phyloP scores from a whole-genome alignment of 148 eudicot species.

The Bassia scoparia region DNA sequence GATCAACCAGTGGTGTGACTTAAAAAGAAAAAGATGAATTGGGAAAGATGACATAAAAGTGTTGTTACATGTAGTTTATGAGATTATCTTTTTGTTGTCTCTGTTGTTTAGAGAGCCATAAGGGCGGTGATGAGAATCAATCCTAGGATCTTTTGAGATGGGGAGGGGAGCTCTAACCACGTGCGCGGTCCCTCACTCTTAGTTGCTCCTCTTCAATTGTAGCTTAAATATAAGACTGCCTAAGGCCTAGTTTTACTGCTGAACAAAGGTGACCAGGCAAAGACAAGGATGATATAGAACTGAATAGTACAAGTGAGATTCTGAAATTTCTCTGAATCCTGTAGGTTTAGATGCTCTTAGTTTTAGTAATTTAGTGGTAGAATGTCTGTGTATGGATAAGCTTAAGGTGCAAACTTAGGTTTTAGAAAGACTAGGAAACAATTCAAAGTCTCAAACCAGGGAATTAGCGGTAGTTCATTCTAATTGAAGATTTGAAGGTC shows the following conservation, averaged over 20 bases:
- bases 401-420: background rate
- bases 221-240: background rate
- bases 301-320: background rate
- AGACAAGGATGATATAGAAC: background rate
- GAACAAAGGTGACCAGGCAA: background rate
- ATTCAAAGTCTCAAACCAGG: background rate
- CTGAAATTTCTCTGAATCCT: background rate
- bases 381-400: background rate
- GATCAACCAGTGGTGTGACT: background rate
- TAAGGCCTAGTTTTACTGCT: background rate
- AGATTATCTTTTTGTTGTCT: too few relatives aligned
- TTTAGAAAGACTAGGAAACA: background rate
- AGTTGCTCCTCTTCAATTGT: background rate
- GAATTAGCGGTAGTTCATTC: background rate
- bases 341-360: background rate
- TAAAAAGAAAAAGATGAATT: background rate
- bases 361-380: background rate
- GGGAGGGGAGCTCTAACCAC: too few relatives aligned
- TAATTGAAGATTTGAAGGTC: background rate
- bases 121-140: too few relatives aligned
- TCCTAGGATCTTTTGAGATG: too few relatives aligned
- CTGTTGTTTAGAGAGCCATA: too few relatives aligned
- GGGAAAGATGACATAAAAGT: background rate
- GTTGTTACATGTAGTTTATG: conserved; percentile 5
- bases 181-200: too few relatives aligned